Percentiles rank a stretch among this genome's conserved stretches.
phyloP scores from a whole-genome alignment of 176 grass and related monocot species.

The Aegilops umbellulata region DNA sequence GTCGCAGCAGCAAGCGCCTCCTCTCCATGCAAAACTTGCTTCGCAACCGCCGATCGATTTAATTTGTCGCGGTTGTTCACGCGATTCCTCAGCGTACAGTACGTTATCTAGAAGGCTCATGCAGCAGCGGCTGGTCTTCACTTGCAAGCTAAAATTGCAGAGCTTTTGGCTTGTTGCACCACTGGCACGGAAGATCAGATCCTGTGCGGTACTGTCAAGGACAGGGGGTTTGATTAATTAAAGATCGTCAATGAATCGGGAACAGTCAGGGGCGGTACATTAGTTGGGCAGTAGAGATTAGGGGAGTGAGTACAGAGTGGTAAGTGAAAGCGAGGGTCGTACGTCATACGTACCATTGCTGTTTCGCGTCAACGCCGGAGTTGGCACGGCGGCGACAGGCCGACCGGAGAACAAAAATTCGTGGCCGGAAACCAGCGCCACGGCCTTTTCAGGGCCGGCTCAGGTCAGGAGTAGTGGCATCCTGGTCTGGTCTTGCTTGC shows the following conservation, averaged over 20 bases:
- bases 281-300: background rate
- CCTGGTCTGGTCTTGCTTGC: constrained; percentile 12
- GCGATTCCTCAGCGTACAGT: background rate
- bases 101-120: constrained; percentile 5
- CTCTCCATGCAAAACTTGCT: background rate
- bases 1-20: background rate
- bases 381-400: constrained; percentile 31
- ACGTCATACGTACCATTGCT: background rate
- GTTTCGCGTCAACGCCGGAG: constrained; percentile 23
- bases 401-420: background rate
- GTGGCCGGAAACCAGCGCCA: background rate
- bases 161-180: background rate
- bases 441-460: background rate
- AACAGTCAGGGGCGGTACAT: background rate
- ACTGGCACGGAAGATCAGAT: background rate
- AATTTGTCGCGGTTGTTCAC: background rate
- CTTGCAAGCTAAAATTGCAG: constrained; percentile 20
- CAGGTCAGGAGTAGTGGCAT: background rate
- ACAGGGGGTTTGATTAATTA: background rate
- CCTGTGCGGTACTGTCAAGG: background rate
- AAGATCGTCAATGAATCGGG: background rate
- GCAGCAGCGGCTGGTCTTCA: background rate
- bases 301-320: background rate
- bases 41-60: background rate
- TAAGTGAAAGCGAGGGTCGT: background rate